Percentiles rank a stretch among this genome's conserved stretches.
phyloP scores from a whole-genome alignment of 192 early-diverging fungal genomes.

The Helicostylum pulchrum region DNA sequence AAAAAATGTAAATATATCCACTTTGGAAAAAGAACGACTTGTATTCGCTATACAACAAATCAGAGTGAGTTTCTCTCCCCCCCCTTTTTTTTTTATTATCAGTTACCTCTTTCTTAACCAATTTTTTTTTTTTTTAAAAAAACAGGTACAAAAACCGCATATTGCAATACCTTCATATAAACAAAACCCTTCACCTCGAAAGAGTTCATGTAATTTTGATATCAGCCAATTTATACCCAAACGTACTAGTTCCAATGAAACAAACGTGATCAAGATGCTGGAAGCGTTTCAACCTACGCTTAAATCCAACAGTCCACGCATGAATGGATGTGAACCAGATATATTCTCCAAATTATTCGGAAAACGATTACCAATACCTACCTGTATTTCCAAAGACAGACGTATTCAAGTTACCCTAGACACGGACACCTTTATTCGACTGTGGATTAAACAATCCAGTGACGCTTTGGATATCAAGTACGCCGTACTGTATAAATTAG shows the following conservation, averaged over 20 bases:
- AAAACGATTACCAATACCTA: background rate
- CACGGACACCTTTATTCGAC: slow-evolving; percentile 17
- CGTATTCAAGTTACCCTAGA: slow-evolving; percentile 22
- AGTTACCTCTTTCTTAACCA: too few species aligned
- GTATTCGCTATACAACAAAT: background rate
- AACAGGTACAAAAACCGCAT: background rate
- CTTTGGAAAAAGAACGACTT: background rate
- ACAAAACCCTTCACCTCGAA: background rate
- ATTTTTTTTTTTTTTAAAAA: background rate
- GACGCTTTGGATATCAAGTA: slow-evolving; percentile 8
- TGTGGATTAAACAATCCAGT: background rate
- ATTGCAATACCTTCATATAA: background rate
- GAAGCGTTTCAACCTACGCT: slow-evolving; percentile 12
- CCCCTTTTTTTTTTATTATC: too few species aligned
- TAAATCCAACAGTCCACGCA: background rate
- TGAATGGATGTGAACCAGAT: background rate
- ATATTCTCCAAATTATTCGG: background rate
- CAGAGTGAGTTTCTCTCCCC: background rate
- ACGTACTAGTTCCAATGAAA: slow-evolving; percentile 21
- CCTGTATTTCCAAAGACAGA: background rate
- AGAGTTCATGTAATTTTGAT: slow-evolving; percentile 4
- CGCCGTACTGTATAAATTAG: slow-evolving; percentile 12
- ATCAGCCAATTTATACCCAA: slow-evolving; percentile 20
- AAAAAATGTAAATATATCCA: background rate
- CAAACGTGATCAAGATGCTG: slow-evolving; percentile 11